Percentiles rank a stretch among this genome's conserved stretches.
These are phyloP conservation scores for Punctularia strigosozonata DNA, from an alignment of 768 basidiomycete species.

Conservation along the genomic window DNA sequence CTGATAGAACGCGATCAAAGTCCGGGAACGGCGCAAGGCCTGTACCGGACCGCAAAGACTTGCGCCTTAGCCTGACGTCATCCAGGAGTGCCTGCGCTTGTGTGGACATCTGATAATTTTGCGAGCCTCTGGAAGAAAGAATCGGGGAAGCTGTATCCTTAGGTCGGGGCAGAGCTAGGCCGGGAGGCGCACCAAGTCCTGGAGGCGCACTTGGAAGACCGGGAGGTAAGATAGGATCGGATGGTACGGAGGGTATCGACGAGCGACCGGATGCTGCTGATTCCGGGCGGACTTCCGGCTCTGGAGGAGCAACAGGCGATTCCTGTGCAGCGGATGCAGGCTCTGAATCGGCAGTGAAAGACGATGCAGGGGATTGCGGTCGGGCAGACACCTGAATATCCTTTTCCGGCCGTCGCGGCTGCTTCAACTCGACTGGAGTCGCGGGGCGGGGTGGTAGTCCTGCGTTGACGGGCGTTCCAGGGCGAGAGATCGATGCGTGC, in stretches of 20 bases:
- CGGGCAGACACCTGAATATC: slow-evolving; percentile 24
- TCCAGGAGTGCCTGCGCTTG: slow-evolving; percentile 78
- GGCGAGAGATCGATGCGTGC: slow-evolving; percentile 41
- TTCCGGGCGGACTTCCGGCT: slow-evolving; percentile 26
- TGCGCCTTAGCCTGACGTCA: slow-evolving; percentile 68
- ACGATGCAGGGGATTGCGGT: slow-evolving; percentile 32
- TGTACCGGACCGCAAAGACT: slow-evolving; percentile 31
- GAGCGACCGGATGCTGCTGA: slow-evolving; percentile 26
- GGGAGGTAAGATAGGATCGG: slow-evolving; percentile 30
- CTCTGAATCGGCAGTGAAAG: slow-evolving; percentile 40
- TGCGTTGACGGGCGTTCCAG: slow-evolving; percentile 36
- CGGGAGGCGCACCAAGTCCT: slow-evolving; percentile 49
- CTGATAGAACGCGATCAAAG: slow-evolving; percentile 74
- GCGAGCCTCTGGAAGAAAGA: slow-evolving; percentile 40
- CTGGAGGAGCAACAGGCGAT: slow-evolving; percentile 23
- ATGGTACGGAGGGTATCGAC: slow-evolving; percentile 20
- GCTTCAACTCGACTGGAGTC: slow-evolving; percentile 31
- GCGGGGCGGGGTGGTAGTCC: slow-evolving; percentile 29
- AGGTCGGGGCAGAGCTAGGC: slow-evolving; percentile 29
- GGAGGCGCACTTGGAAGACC: slow-evolving; percentile 43
- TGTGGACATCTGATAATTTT: slow-evolving; percentile 86
- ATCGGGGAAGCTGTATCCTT: slow-evolving; percentile 37
- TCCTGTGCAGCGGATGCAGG: slow-evolving; percentile 26
- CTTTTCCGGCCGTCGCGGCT: slow-evolving; percentile 27
- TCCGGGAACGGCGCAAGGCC: slow-evolving; percentile 73